Base-by-base conservation (phyloP, 768 basidiomycete species). In the Suillus weaverae region DNA sequence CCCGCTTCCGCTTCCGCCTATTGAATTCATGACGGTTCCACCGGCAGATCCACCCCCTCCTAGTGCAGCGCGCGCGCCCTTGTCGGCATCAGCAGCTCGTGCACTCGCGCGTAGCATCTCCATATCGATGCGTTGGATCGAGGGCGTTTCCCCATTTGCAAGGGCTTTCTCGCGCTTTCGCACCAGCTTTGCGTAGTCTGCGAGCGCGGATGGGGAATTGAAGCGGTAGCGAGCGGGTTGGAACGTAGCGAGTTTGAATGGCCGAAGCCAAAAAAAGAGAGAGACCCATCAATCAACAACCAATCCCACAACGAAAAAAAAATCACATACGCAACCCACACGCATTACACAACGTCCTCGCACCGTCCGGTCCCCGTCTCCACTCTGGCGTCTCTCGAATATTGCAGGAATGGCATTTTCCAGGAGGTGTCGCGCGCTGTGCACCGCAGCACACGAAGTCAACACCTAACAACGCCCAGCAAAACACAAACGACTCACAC, bases 371-470 rank as follows among this genome's bases (percentile, higher is more conserved):
- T 18, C 92, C 92, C 32, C 91, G 84, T 61, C 92, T 78, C 92
- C 92, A 94, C 74, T 94, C 92, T n/a, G 92, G 92, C 5, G 92
- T 94, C 73, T 94, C 92, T 64, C 89, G 82, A 63, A 92, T 93
- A 77, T 92, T 91, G 74, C 92, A 94, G 38, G 92, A 92, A 76
- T 93, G 90, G 70, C 92, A 94, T 72, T 93, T 92, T 11, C 91
- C 91, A 5, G 92, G 92, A 20, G 92, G 92, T 43, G 89, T 91
- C 51, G 92, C 90, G 69, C 92, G 87, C 92, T 94, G 78, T 60
- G 70, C 50, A 68, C 68, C 70, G 69, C 70, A 75, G 69, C 70
- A 75, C 75, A 66, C 71, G 68, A 66, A 59, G 56, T 18, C 59
- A 65, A 57, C 60, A 69, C 59, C 70, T 60, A 76, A 67, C 5